Evolutionary conservation across 441 rosid genomes (phyloP).

Genomic region (Eruca vesicaria): DNA sequence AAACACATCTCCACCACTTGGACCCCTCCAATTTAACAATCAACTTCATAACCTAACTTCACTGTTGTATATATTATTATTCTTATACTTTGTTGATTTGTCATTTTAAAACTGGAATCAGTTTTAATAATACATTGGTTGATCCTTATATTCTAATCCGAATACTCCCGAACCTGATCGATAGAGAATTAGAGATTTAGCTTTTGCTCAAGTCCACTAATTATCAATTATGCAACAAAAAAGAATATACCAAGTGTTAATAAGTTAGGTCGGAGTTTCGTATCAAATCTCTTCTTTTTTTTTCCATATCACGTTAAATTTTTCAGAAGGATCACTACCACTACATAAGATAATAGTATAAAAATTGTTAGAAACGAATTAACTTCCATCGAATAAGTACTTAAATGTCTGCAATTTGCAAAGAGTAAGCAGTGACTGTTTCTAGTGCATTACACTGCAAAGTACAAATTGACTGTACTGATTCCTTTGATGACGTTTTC

Average conservation of each 20-base stretch:
- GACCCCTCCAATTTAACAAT: conserved; percentile 36
- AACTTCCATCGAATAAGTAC: neutral
- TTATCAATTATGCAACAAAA: conserved; percentile 10
- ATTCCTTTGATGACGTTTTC: neutral
- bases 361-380: neutral
- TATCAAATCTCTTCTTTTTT: neutral
- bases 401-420: neutral
- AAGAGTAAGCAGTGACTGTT: neutral
- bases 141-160: conserved; percentile 13
- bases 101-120: neutral
- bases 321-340: neutral
- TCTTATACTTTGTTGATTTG: conserved; percentile 1
- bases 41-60: conserved; percentile 45
- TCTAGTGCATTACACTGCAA: neutral
- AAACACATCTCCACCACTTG: conserved; percentile 26
- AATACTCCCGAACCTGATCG: conserved; percentile 19
- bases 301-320: neutral
- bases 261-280: neutral
- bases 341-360: neutral
- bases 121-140: conserved; percentile 9
- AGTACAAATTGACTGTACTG: neutral
- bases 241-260: neutral
- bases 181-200: conserved; percentile 27
- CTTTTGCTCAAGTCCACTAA: conserved; percentile 27
- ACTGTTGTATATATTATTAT: conserved; percentile 26